These are phyloP conservation scores for Fagopyrum esculentum DNA, from an alignment of 148 eudicot genomes.

Conservation along the genomic window DNA sequence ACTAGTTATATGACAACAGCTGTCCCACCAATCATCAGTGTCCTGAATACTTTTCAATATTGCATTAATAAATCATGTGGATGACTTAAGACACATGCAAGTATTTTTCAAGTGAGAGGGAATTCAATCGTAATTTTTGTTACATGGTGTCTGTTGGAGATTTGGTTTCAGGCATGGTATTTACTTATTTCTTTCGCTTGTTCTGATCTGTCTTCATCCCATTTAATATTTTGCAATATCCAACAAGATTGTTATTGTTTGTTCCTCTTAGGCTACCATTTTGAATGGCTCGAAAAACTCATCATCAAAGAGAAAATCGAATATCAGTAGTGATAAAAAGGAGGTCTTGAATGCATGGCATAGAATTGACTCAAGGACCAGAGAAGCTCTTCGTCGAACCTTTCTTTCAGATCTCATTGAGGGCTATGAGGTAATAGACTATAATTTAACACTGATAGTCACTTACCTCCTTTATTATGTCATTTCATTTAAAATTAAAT, in stretches of 20 bases:
- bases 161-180: not conserved
- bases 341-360: slow-evolving; percentile 88
- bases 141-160: not conserved
- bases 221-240: not conserved
- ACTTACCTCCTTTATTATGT: not conserved
- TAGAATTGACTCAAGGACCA: slow-evolving; percentile 74
- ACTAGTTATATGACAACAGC: too few relatives aligned
- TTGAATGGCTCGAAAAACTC: slow-evolving; percentile 34
- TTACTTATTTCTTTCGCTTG: not conserved
- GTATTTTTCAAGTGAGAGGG: not conserved
- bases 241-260: not conserved
- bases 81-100: too few relatives aligned
- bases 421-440: slow-evolving; percentile 62
- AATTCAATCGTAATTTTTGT: not conserved
- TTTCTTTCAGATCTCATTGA: slow-evolving; percentile 54
- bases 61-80: too few relatives aligned
- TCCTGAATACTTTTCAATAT: too few relatives aligned
- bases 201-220: not conserved
- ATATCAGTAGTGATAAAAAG: slow-evolving; percentile 57
- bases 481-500: not conserved
- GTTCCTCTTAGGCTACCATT: slow-evolving; percentile 44
- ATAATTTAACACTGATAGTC: not conserved
- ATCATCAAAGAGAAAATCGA: slow-evolving; percentile 42
- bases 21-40: too few relatives aligned
- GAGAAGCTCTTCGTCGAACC: slow-evolving; percentile 90